phyloP scores from a whole-genome alignment of 345 rosid genomes.

The Aurinia saxatilis region DNA sequence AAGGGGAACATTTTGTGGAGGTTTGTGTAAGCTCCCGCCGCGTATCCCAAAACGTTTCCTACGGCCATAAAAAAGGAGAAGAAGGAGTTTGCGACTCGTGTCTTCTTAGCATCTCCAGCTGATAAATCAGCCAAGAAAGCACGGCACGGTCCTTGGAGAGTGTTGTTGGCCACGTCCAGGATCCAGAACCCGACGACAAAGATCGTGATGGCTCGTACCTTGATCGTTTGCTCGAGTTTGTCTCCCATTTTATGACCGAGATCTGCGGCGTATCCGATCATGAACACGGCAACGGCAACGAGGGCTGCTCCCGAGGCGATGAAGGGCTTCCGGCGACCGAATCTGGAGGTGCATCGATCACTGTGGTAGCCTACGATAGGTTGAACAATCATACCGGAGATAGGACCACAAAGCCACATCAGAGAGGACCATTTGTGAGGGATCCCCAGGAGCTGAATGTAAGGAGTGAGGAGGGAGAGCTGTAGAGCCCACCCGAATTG shows the following conservation, averaged over 20 bases:
- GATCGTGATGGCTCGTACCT: constrained; percentile 49
- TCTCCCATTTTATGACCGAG: constrained; percentile 60
- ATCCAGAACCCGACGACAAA: constrained; percentile 83
- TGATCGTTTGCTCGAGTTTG: constrained; percentile 6
- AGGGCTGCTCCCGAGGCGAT: constrained; percentile 48
- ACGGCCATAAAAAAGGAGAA: constrained; percentile 78
- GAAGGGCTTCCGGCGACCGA: constrained; percentile 88
- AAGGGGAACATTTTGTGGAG: constrained; percentile 46
- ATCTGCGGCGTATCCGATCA: constrained; percentile 80
- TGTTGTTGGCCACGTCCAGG: constrained; percentile 82
- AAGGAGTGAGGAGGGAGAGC: constrained; percentile 82
- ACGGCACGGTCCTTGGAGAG: constrained; percentile 68
- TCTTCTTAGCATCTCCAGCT: constrained; percentile 33
- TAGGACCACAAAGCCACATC: constrained; percentile 93
- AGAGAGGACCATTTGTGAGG: constrained; percentile 83
- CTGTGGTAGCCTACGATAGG: constrained; percentile 83
- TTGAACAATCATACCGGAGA: constrained; percentile 82
- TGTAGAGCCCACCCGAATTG: constrained; percentile 97
- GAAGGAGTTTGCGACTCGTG: constrained; percentile 38
- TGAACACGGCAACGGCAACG: constrained; percentile 56
- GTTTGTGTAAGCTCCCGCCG: constrained; percentile 48
- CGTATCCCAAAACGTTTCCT: constrained; percentile 68
- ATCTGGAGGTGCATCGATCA: constrained; percentile 57
- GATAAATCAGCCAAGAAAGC: constrained; percentile 71
- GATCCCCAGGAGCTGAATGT: constrained; percentile 78